Base-by-base conservation (phyloP, 352 stramenopile genomes). In the Pythium graminicola region DNA sequence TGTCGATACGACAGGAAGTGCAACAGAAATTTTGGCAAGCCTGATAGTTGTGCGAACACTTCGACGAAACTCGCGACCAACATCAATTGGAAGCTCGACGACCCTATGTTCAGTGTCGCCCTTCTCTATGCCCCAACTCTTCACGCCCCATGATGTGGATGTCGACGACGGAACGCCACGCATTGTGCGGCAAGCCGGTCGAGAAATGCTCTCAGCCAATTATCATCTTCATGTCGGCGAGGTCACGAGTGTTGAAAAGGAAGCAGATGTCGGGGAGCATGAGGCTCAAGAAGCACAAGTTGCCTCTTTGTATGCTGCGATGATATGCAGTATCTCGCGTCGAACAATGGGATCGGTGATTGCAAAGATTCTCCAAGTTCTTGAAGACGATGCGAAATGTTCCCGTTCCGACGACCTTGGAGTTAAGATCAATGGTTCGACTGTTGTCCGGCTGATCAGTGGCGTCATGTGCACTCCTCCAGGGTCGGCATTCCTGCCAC, bases 291-390 rank as follows among this genome's bases (percentile, higher is more conserved):
- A 94, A 33, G 65, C 78, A 9, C 70, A 73, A 1, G 60, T 88
- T 17, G 84, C 84, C 2, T 87, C 81, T n/a, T 57, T 94, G 40
- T 92, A 92, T 54, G 81, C 80, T 17, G 68, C 81, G 0, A 93
- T 75, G 8, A 74, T 94, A 20, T 89, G 77, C 57, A 90, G 73
- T 47, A 88, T 90, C 27, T 91, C 80, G 19, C 69, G 74, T 17
- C 79, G 76, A 8, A 70, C 81, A 0, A 89, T 92, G 79, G 81
- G 77, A 2, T 87, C 84, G 8, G 84, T 92, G 20, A 82, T 94
- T 33, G 76, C 81, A 1, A 87, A 88, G 51, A 81, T 86, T 16
- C 51, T 92, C 10, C 79, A 90, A 44, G 73, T 88, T 40, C 67
- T 94, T 28, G 81, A 94, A 65, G 79, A 90, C 28, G 81, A 94